Conservation (phyloP, 2,329 filamentous ascomycete genomes). For the Penicillium palitans region DNA sequence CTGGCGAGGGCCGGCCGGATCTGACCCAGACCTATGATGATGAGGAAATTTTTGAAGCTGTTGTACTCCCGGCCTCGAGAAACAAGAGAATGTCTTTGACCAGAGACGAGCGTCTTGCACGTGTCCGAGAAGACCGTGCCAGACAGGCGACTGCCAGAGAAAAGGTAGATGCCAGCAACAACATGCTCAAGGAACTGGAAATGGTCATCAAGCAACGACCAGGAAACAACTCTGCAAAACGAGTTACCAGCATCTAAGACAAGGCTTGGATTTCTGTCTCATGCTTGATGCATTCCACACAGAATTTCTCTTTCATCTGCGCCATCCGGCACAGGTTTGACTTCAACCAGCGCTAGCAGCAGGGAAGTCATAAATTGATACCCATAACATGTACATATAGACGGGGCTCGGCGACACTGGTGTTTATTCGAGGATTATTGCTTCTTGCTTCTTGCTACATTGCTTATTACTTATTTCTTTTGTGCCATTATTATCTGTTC, state of each 20-base stretch:
- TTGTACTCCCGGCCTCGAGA: slow-evolving; percentile 66
- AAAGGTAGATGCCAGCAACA: slow-evolving; percentile 75
- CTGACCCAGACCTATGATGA: slow-evolving; percentile 48
- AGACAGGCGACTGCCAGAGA: slow-evolving; percentile 70
- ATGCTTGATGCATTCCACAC: slow-evolving; percentile 3
- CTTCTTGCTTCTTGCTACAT: slow-evolving; percentile 7
- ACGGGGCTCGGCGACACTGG: slow-evolving; percentile 34
- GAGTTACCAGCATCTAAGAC: slow-evolving; percentile 47
- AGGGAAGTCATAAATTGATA: slow-evolving; percentile 33
- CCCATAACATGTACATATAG: slow-evolving; percentile 33
- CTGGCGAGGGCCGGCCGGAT: slow-evolving; percentile 60
- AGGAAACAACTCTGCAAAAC: slow-evolving; percentile 39
- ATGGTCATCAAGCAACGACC: slow-evolving; percentile 72
- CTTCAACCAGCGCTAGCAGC: slow-evolving; percentile 16
- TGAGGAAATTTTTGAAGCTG: slow-evolving; percentile 86
- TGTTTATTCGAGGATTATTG: slow-evolving; percentile 20
- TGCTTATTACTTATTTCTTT: slow-evolving; percentile 8
- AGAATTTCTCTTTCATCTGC: slow-evolving; percentile 1
- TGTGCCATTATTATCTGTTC: slow-evolving; percentile 12
- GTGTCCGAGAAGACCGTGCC: slow-evolving; percentile 83
- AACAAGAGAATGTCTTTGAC: slow-evolving; percentile 69
- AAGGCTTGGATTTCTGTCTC: neutral
- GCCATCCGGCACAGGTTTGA: slow-evolving; percentile 7
- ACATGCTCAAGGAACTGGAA: slow-evolving; percentile 90
- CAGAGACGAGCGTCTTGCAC: slow-evolving; percentile 81